Conservation (phyloP, 805 yeast genomes). For the Candida sanyiensis region DNA sequence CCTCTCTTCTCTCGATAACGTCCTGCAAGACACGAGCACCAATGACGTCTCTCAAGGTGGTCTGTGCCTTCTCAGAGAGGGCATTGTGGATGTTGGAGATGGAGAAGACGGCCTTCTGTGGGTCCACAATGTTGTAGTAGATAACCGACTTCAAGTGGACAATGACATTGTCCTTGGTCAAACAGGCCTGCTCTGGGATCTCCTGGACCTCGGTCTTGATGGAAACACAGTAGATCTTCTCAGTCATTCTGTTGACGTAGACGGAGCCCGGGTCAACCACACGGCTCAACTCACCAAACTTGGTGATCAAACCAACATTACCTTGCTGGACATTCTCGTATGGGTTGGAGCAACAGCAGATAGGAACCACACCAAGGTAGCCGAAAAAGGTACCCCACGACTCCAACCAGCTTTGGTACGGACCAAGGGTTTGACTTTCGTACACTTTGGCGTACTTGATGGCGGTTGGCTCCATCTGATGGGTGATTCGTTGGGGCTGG, state of each 20-base stretch:
- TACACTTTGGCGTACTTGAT: slow-evolving; percentile 34
- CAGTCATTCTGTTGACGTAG: slow-evolving; percentile 61
- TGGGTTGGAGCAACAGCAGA: slow-evolving; percentile 50
- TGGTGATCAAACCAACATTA: slow-evolving; percentile 59
- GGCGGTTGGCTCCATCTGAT: slow-evolving; percentile 8
- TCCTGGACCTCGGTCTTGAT: slow-evolving; percentile 56
- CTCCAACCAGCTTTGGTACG: slow-evolving; percentile 37
- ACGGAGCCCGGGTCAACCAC: slow-evolving; percentile 66
- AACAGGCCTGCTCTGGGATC: slow-evolving; percentile 60
- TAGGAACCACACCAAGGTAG: slow-evolving; percentile 29
- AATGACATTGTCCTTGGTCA: slow-evolving; percentile 66
- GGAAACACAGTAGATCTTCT: slow-evolving; percentile 43
- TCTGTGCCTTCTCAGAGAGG: slow-evolving; percentile 61
- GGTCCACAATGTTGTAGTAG: slow-evolving; percentile 61
- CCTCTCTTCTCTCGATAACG: slow-evolving; percentile 67
- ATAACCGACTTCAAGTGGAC: slow-evolving; percentile 60
- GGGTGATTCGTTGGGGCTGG: neutral
- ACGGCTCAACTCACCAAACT: slow-evolving; percentile 59
- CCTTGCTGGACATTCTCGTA: slow-evolving; percentile 59
- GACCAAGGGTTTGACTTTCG: slow-evolving; percentile 34
- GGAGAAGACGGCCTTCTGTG: slow-evolving; percentile 58
- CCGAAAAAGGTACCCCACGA: slow-evolving; percentile 45
- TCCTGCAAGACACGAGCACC: slow-evolving; percentile 65
- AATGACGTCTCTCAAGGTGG: slow-evolving; percentile 66
- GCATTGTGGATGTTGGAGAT: slow-evolving; percentile 50